Evolutionary conservation across 768 basidiomycete species (phyloP), one percentile per base, ranked within the genome.

Genomic region (Baorangia bicolor): DNA sequence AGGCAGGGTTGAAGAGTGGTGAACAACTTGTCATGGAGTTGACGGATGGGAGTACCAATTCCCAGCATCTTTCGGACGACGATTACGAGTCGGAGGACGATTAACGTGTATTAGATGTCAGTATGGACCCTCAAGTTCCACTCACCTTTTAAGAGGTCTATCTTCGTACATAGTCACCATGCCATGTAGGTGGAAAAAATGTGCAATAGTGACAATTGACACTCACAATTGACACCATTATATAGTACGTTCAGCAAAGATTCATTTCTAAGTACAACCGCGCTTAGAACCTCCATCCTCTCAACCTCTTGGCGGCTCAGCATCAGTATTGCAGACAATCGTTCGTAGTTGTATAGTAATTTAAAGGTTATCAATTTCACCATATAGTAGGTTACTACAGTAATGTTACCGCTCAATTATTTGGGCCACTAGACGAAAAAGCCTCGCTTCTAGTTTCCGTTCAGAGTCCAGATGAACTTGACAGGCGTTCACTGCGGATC

Each of bases 1-100:
- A 78, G 2, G 77, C 78, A 14, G 76, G 70, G 16, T 68, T 90
- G 46, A 78, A 75, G 57, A 83, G 81, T 18, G 77, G 77, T 4
- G 86, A 86, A 31, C 86, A 88, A 60, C 74, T 92, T 21, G 83
- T 87, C 4, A 80, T 88, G 43, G 84, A 88, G 65, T 59, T 79
- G 57, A 55, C 75, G 8, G 56, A 63, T 16, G 46, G 45, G 28
- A 45, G 27, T 13, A 51, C 46, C 11, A 49, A 45, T 5, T 59
- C 58, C 16, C 69, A 60, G 14, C 71, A 66, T 20, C 70, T 59
- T 41, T 80, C 77, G 5, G 80, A 79, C 40, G 84, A 85, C 44
- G 85, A 78, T 28, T 84, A 85, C 57, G 72, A 78, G 51, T 83
- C 82, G 21, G 86, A 87, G 35, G 69, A 69, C 48, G 78, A 80